phyloP scores from a whole-genome alignment of 1,284 basidiomycete species.

The Cutaneotrichosporon cavernicola region DNA sequence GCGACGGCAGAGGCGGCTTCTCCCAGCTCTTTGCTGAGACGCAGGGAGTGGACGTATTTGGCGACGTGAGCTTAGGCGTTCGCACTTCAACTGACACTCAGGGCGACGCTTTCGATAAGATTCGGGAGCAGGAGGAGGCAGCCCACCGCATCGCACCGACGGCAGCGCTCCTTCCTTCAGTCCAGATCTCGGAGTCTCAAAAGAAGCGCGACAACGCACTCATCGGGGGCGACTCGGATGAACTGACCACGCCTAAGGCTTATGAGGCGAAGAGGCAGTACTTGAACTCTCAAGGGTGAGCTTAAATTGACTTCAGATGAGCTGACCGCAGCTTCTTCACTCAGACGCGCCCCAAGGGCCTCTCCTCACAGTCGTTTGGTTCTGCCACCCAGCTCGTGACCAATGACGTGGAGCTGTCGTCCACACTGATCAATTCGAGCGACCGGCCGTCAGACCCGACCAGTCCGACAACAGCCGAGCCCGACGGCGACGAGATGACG shows the following conservation, averaged over 20 bases:
- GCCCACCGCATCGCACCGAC: constrained; percentile 28
- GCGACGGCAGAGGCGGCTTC: constrained; percentile 33
- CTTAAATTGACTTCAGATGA: neutral
- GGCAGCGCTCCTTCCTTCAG: constrained; percentile 34
- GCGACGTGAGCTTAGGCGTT: neutral
- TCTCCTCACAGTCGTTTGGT: neutral
- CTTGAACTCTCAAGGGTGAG: constrained; percentile 46
- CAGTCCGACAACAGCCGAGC: constrained; percentile 4
- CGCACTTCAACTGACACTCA: neutral
- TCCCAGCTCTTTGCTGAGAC: constrained; percentile 48
- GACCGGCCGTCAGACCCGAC: neutral
- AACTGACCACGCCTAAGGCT: constrained; percentile 6
- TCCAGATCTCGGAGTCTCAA: constrained; percentile 44
- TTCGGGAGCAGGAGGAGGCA: constrained; percentile 29
- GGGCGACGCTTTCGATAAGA: constrained; percentile 36
- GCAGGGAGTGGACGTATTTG: constrained; percentile 21
- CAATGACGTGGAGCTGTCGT: neutral
- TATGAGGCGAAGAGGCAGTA: constrained; percentile 31
- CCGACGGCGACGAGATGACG: constrained; percentile 17
- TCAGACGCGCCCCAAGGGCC: constrained; percentile 38
- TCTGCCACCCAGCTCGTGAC: neutral
- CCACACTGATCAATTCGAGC: constrained; percentile 4
- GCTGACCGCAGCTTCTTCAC: constrained; percentile 41
- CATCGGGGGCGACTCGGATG: constrained; percentile 40
- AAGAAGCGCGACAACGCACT: constrained; percentile 43